Evolutionary conservation across 2,329 filamentous ascomycete species (phyloP), one percentile per base, ranked within the genome.

Genomic region (Paradendryphiella salina): DNA sequence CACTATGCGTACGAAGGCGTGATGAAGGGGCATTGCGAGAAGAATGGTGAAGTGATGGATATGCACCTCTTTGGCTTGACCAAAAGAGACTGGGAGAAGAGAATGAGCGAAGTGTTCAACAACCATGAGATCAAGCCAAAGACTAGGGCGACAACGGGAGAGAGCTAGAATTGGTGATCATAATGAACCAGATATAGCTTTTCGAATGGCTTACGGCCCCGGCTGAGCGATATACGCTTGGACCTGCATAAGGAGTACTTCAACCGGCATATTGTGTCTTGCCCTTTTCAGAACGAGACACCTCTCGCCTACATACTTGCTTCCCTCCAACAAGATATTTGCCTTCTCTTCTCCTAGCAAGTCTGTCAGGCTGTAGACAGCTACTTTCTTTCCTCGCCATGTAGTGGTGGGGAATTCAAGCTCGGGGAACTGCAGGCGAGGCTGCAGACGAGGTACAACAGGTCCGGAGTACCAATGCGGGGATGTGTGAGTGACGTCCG

Each of bases 1-100:
- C 75, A 75, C 7, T 77, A 72, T 58, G 44, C 36, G 23, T 39
- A 46, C 15, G 76, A 77, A 55, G 75, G 74, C 1, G 59, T 67
- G 20, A 46, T 70, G 56, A 71, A 63, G 61, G 66, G 61, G 5
- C 61, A 68, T 46, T 55, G 65, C 11, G 64, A 62, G 50, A 77
- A 75, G 65, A 43, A 67, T 46, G 75, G 73, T 0, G 52, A 61
- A 39, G 52, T 70, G 3, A 46, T 45, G 44, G 72, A 72, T 59
- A 23, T 67, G 49, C 54, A 72, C 40, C 23, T 73, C 13, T 73
- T 63, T 58, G 75, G 73, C 3, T 50, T 72, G 52, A 56, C 69
- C 40, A 73, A 69, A 49, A 44, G 21, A 7, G 66, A 70, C 23
- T 71, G 67, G 69, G 58, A 65, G 48, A 56, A 43, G 48, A 49